These are phyloP conservation scores for Helianthus annuus DNA, from an alignment of 129 eudicot genomes.

Conservation along the genomic window HanXRQr2.0-SUNRISE NC_035437.2:166535262-166535761, in stretches of 20 bases:
- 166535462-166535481: background rate
- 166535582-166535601: background rate
- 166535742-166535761: background rate
- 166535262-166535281: too few species aligned
- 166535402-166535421: background rate
- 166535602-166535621: slow-evolving; percentile 3
- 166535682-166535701: slow-evolving; percentile 3
- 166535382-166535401: background rate
- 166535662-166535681: slow-evolving; percentile 5
- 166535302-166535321: too few species aligned
- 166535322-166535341: too few species aligned
- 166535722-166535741: background rate
- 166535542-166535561: background rate
- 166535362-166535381: background rate
- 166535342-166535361: too few species aligned
- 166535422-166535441: background rate
- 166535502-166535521: background rate
- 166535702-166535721: slow-evolving; percentile 1
- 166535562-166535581: slow-evolving; percentile 3
- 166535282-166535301: too few species aligned
- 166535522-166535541: background rate
- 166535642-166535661: background rate
- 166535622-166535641: slow-evolving; percentile 2
- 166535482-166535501: background rate
- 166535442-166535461: background rate